Conservation (phyloP, 2,329 filamentous ascomycete genomes). For the Aspergillus hortae region DNA sequence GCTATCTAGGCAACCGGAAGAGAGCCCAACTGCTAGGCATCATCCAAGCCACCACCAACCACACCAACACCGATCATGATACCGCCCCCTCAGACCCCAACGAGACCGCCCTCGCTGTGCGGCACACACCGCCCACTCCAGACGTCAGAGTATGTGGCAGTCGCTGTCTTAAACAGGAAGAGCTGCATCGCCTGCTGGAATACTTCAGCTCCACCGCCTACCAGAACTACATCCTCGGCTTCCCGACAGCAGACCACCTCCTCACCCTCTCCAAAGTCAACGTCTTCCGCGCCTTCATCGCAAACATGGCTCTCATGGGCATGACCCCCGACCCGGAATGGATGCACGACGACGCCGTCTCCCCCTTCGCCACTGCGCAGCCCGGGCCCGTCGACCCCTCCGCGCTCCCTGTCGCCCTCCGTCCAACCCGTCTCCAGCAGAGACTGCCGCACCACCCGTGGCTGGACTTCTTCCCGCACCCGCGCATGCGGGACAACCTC, state of each 20-base stretch:
- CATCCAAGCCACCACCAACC: background rate
- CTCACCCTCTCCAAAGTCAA: constrained; percentile 32
- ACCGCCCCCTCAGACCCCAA: background rate
- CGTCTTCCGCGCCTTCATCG: constrained; percentile 31
- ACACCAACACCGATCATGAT: background rate
- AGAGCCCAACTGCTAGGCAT: constrained; percentile 2
- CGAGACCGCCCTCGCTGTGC: background rate
- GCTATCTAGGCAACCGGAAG: constrained; percentile 17
- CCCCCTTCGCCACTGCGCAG: constrained; percentile 18
- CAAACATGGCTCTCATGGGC: constrained; percentile 27
- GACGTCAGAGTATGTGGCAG: background rate
- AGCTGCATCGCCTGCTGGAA: constrained; percentile 6
- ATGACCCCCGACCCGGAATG: constrained; percentile 11
- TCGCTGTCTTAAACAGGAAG: background rate
- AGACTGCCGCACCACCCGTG: constrained; percentile 40
- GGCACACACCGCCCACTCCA: background rate
- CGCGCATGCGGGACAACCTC: constrained; percentile 40
- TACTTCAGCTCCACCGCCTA: constrained; percentile 19
- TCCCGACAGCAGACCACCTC: constrained; percentile 28
- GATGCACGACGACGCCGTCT: constrained; percentile 28
- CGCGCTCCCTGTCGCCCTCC: constrained; percentile 25
- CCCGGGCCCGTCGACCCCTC: constrained; percentile 8
- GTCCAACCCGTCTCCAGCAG: constrained; percentile 39
- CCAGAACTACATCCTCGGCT: constrained; percentile 20
- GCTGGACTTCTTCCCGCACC: constrained; percentile 32